Evolutionary conservation across 1,139 yeast genomes (phyloP), one percentile per base, ranked within the genome.

Genomic region (Debaryomyces subglobosus): DNA sequence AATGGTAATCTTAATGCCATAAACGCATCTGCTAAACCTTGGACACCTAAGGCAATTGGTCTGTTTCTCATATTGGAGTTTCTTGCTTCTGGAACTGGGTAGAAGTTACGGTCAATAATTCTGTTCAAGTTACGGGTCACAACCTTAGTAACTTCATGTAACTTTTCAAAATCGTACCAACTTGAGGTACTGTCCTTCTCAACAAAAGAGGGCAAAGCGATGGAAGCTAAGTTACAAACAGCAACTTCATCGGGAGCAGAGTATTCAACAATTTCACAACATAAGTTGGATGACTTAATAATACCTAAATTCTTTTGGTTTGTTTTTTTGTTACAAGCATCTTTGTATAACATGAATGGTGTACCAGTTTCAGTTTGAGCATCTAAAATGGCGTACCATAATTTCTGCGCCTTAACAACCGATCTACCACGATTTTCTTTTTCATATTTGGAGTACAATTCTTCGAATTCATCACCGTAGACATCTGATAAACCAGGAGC

Each of bases 151-250:
- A 80, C 76, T 46, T 76, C 77, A 59, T 81, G 85, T 57, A 81
- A 72, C 63, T 77, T 77, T 49, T 77, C 78, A 59, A 80, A 79
- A 63, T 81, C 75, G 59, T 78, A 80, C 77, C 80, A 74, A 45
- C 68, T 58, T 20, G 68, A 62, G 9, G 53, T 58, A 36, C 59
- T 70, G 58, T 76, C 77, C 41, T 68, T 63, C 57, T 76, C 78
- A 51, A 79, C 78, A 59, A 82, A 89, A 5, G 89, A 80, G 16
- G 96, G 96, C 52, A 80, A 68, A 1, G 83, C 84, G 37, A 80
- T 59, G 3, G 84, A 79, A 1, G 78, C 84, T 43, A 80, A 64
- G 59, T 80, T 80, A 61, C 85, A 80, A 15, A 80, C 85, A 2
- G 85, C 84, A 12, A 80, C 79, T 61, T 81, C 84, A 6, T 77